phyloP scores from a whole-genome alignment of 352 stramenopile genomes.

The Phytophthora quininea region DNA sequence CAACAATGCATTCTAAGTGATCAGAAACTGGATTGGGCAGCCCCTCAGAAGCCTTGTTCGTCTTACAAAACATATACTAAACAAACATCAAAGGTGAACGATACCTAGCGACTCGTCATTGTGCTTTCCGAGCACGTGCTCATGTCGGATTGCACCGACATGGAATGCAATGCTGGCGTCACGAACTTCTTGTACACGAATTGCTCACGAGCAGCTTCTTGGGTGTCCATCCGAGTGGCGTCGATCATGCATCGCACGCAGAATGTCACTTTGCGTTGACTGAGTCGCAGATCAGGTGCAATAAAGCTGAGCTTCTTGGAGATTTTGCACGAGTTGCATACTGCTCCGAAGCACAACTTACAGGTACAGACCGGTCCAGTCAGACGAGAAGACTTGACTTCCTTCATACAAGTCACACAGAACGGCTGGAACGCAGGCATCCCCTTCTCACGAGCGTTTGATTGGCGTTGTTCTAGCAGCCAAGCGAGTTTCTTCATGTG shows the following conservation, averaged over 20 bases:
- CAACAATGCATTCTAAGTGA: too few relatives aligned
- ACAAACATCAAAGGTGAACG: background rate
- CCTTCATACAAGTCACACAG: constrained; percentile 26
- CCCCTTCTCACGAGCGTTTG: background rate
- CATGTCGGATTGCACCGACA: constrained; percentile 16
- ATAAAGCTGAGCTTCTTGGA: constrained; percentile 36
- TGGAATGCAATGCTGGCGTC: constrained; percentile 2
- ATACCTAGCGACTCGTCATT: background rate
- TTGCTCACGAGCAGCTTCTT: constrained; percentile 26
- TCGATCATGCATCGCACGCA: constrained; percentile 28
- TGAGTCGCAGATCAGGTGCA: constrained; percentile 20
- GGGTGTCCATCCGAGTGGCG: constrained; percentile 22
- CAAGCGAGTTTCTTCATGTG: constrained; percentile 44
- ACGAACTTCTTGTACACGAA: constrained; percentile 25
- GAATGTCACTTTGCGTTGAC: constrained; percentile 29
- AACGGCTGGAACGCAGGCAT: background rate
- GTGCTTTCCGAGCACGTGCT: constrained; percentile 25
- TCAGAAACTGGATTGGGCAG: too few relatives aligned
- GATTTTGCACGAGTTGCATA: constrained; percentile 26
- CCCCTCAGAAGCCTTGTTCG: too few relatives aligned
- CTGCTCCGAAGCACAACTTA: constrained; percentile 21
- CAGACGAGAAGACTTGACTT: constrained; percentile 5
- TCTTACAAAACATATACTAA: too few relatives aligned
- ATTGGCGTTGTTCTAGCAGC: constrained; percentile 24
- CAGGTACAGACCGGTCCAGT: constrained; percentile 13